Evolutionary conservation across 345 rosid genomes (phyloP).

Genomic region (Acer campestre): DNA sequence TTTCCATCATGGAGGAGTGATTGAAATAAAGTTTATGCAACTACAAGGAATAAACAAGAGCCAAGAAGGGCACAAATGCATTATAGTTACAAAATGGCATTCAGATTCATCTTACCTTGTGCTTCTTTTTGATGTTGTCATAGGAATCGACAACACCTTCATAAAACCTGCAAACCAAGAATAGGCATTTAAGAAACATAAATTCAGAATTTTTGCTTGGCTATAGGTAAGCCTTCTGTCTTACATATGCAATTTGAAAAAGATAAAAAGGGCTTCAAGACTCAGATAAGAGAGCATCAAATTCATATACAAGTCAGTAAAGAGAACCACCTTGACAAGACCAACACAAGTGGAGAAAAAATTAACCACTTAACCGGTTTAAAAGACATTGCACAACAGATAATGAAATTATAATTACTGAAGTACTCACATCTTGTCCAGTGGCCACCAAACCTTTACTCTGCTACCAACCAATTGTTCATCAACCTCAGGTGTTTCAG

Average conservation of each 20-base stretch:
- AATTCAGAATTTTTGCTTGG: neutral
- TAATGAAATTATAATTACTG: constrained; percentile 4
- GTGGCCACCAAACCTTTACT: constrained; percentile 77
- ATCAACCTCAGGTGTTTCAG: constrained; percentile 30
- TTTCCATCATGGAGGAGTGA: neutral
- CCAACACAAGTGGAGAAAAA: neutral
- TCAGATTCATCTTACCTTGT: constrained; percentile 51
- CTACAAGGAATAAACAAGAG: neutral
- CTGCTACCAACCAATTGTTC: constrained; percentile 52
- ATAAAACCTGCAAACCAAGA: constrained; percentile 53
- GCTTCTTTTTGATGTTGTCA: constrained; percentile 45
- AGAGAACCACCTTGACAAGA: constrained; percentile 13
- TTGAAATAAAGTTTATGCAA: neutral
- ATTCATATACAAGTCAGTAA: neutral
- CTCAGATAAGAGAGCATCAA: neutral
- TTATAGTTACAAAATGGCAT: constrained; percentile 6
- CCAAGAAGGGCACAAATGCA: neutral
- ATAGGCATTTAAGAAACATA: constrained; percentile 16
- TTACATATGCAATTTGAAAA: neutral
- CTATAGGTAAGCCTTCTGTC: neutral
- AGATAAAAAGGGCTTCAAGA: neutral
- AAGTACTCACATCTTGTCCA: constrained; percentile 57
- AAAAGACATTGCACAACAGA: constrained; percentile 7
- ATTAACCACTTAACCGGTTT: neutral
- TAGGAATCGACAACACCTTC: constrained; percentile 61